phyloP scores from a whole-genome alignment of 2,329 filamentous ascomycete species.

The Mycosphaerella arachidis region DNA sequence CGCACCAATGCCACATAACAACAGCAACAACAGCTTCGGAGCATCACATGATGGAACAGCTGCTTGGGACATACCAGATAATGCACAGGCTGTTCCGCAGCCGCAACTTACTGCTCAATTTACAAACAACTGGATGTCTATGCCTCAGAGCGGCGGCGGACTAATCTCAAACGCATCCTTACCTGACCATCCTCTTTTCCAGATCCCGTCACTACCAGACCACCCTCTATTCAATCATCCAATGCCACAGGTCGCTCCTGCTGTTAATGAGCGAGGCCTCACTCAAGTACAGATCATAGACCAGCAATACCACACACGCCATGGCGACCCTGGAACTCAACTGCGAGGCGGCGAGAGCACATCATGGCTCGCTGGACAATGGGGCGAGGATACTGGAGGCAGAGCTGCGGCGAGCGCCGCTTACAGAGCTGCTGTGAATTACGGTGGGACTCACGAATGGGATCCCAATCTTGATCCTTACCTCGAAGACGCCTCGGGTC shows the following conservation, averaged over 20 bases:
- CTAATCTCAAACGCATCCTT: too few species aligned
- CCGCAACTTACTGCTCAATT: not conserved
- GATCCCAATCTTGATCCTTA: constrained; percentile 1
- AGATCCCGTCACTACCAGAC: not conserved
- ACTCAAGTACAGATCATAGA: not conserved
- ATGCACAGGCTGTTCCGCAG: not conserved
- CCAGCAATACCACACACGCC: not conserved
- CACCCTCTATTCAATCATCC: not conserved
- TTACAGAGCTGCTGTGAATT: not conserved
- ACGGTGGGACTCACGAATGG: not conserved
- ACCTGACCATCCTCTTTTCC: not conserved
- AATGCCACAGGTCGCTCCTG: not conserved
- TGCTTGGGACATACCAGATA: not conserved
- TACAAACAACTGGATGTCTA: not conserved
- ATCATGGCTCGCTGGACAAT: not conserved
- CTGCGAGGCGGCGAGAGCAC: not conserved
- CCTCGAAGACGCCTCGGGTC: not conserved
- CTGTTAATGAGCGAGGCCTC: not conserved
- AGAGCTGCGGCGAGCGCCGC: not conserved
- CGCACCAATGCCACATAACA: not conserved
- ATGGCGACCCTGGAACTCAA: not conserved
- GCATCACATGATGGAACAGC: not conserved
- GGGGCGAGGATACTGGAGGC: not conserved
- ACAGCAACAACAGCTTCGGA: not conserved
- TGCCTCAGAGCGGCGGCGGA: not conserved